A percentile compares a stretch with the other conserved stretches of the same genome.
phyloP scores from a whole-genome alignment of 2,329 filamentous ascomycete genomes.

The Phaeophleospora eucalypticola region DNA sequence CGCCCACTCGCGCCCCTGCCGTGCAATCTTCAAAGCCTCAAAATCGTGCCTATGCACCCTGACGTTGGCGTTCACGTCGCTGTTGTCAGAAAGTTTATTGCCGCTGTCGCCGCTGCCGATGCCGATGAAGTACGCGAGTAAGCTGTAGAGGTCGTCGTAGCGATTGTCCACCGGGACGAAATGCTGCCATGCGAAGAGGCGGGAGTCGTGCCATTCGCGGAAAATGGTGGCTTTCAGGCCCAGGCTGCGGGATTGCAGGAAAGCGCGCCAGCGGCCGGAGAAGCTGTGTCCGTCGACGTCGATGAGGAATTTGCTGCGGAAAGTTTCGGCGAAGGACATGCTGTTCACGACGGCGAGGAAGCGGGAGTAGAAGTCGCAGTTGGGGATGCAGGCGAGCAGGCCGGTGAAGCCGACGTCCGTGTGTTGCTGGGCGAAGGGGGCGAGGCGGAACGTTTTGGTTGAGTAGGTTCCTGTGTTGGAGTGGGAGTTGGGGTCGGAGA shows the following conservation, averaged over 20 bases:
- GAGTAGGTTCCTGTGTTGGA: not conserved
- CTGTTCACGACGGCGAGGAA: not conserved
- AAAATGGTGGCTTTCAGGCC: slow-evolving; percentile 71
- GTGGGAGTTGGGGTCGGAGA: not conserved
- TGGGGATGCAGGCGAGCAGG: not conserved
- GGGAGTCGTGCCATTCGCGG: slow-evolving; percentile 72
- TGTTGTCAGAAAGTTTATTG: slow-evolving; percentile 42
- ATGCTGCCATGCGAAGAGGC: slow-evolving; percentile 70
- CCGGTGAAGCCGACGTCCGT: slow-evolving; percentile 1
- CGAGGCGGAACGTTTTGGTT: not conserved
- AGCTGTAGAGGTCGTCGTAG: slow-evolving; percentile 59
- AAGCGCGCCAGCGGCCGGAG: slow-evolving; percentile 3
- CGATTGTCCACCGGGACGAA: slow-evolving; percentile 76
- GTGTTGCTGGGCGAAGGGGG: not conserved
- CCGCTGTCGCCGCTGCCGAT: no score
- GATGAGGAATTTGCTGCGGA: slow-evolving; percentile 2
- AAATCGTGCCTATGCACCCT: slow-evolving; percentile 33
- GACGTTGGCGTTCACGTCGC: slow-evolving; percentile 51
- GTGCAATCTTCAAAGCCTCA: slow-evolving; percentile 11
- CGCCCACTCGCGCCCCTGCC: slow-evolving; percentile 47
- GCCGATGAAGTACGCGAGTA: slow-evolving; percentile 26
- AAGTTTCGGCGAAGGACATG: slow-evolving; percentile 1
- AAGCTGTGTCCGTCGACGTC: slow-evolving; percentile 5
- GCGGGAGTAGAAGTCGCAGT: slow-evolving; percentile 1
- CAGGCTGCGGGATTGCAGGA: slow-evolving; percentile 1